phyloP scores from a whole-genome alignment of 2,329 filamentous ascomycete genomes.

The Calonectria leucothoes region DNA sequence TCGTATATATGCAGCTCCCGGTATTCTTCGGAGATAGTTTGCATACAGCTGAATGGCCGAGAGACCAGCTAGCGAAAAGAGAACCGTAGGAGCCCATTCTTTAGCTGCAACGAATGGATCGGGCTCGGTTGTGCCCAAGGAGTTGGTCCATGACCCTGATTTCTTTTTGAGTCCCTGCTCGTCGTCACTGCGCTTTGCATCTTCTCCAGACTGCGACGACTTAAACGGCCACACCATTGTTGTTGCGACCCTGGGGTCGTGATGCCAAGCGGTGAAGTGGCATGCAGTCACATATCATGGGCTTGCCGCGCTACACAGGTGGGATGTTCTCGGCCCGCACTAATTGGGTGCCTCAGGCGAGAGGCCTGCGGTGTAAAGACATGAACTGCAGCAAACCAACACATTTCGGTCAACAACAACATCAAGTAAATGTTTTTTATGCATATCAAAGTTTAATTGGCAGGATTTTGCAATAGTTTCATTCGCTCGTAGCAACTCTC shows the following conservation, averaged over 20 bases:
- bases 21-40: conserved; percentile 86
- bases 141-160: conserved; percentile 53
- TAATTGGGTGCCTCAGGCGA: conserved; percentile 41
- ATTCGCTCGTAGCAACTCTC: conserved; percentile 38
- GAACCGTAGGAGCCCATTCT: conserved; percentile 53
- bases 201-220: conserved; percentile 41
- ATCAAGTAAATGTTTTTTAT: neutral
- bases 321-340: conserved; percentile 30
- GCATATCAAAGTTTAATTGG: conserved; percentile 19
- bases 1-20: conserved; percentile 79
- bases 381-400: neutral
- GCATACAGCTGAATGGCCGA: conserved; percentile 68
- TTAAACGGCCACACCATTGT: conserved; percentile 57
- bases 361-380: neutral
- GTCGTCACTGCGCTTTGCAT: conserved; percentile 29
- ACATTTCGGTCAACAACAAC: neutral
- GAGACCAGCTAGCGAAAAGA: conserved; percentile 52
- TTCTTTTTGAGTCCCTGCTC: conserved; percentile 38
- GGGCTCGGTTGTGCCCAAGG: conserved; percentile 44
- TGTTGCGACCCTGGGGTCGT: conserved; percentile 44
- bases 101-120: conserved; percentile 50
- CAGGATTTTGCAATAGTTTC: conserved; percentile 32
- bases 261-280: conserved; percentile 29
- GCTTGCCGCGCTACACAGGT: conserved; percentile 23
- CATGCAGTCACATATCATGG: conserved; percentile 13